Conservation (phyloP, 2,329 filamentous ascomycete species). For the Xylariaceae sp. region DNA sequence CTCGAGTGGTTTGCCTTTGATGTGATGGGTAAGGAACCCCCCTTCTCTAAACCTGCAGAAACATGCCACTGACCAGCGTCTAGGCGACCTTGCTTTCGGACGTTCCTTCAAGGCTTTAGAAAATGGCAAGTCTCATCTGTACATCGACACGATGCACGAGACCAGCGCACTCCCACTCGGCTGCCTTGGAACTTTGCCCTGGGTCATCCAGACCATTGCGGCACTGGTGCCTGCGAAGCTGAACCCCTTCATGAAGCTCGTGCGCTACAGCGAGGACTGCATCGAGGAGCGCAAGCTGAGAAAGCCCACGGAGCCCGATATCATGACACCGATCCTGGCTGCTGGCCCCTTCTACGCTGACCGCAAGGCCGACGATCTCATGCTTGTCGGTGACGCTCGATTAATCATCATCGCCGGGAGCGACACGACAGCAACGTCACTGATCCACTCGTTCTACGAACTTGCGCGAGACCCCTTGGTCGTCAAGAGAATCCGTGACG, state of each 20-base stretch:
- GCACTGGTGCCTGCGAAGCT: slow-evolving; percentile 12
- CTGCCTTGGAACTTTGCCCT: slow-evolving; percentile 17
- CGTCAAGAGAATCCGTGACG: slow-evolving; percentile 9
- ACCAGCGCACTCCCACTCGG: slow-evolving; percentile 14
- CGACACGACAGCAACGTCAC: slow-evolving; percentile 15
- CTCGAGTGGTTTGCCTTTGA: slow-evolving; percentile 21
- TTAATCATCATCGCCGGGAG: slow-evolving; percentile 20
- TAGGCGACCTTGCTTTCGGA: slow-evolving; percentile 21
- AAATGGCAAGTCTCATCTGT: slow-evolving; percentile 15
- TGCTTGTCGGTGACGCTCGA: slow-evolving; percentile 15
- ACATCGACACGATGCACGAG: slow-evolving; percentile 20
- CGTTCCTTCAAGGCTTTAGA: slow-evolving; percentile 17
- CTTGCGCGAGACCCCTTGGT: slow-evolving; percentile 8
- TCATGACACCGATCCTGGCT: slow-evolving; percentile 18
- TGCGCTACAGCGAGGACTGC: slow-evolving; percentile 15
- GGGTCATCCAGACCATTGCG: slow-evolving; percentile 17
- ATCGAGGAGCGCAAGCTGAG: slow-evolving; percentile 18
- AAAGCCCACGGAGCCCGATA: slow-evolving; percentile 16
- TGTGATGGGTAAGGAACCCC: slow-evolving; percentile 17
- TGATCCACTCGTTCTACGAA: slow-evolving; percentile 17
- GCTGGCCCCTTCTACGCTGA: slow-evolving; percentile 14
- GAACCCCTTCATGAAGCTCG: slow-evolving; percentile 16
- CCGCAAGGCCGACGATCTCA: slow-evolving; percentile 13
- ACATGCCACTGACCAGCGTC: too few species aligned
- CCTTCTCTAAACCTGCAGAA: too few species aligned